Conservation (phyloP, 2,329 filamentous ascomycete species). For the Aspergillus spinulosporus region DNA sequence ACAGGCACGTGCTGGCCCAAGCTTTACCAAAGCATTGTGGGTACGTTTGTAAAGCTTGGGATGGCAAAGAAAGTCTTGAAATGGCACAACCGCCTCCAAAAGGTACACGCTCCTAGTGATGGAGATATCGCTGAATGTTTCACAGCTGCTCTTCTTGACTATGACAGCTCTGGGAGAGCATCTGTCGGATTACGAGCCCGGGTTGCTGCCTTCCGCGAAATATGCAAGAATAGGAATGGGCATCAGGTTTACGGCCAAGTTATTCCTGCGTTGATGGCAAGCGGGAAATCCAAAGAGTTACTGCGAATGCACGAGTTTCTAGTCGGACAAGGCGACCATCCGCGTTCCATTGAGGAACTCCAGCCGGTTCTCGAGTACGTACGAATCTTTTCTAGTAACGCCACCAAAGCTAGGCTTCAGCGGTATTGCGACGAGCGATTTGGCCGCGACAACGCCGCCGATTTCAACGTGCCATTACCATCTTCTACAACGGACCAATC, state of each 20-base stretch:
- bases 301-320: slow-evolving; percentile 51
- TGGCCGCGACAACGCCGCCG: slow-evolving; percentile 15
- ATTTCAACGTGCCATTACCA: neutral
- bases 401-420: slow-evolving; percentile 27
- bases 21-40: slow-evolving; percentile 42
- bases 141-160: slow-evolving; percentile 26
- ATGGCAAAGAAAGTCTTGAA: slow-evolving; percentile 32
- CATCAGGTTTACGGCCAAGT: slow-evolving; percentile 47
- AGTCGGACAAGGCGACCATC: slow-evolving; percentile 44
- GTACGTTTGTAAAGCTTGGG: slow-evolving; percentile 35
- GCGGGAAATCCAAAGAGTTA: slow-evolving; percentile 41
- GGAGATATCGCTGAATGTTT: slow-evolving; percentile 36
- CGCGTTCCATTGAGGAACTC: slow-evolving; percentile 38
- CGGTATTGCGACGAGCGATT: slow-evolving; percentile 25
- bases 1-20: slow-evolving; percentile 41
- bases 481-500: neutral
- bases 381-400: slow-evolving; percentile 28
- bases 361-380: slow-evolving; percentile 45
- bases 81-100: slow-evolving; percentile 42
- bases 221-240: slow-evolving; percentile 42
- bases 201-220: slow-evolving; percentile 40
- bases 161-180: slow-evolving; percentile 22
- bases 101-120: slow-evolving; percentile 32
- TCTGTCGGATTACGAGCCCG: slow-evolving; percentile 23
- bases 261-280: slow-evolving; percentile 43